These are phyloP conservation scores for Spathaspora gorwiae DNA, from an alignment of 805 yeast species.

Conservation along the genomic window DNA sequence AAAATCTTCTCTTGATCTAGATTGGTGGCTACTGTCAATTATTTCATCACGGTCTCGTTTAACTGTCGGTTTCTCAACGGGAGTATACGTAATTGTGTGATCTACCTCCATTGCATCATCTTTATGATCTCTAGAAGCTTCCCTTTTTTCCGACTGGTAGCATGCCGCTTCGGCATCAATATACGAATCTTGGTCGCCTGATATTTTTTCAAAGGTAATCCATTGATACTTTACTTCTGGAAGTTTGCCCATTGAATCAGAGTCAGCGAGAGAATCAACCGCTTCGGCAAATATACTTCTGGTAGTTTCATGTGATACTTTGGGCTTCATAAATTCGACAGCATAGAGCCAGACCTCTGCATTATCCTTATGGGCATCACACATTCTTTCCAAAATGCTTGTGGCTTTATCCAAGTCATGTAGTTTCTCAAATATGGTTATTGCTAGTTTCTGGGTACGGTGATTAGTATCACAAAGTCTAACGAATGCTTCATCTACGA, in stretches of 20 bases:
- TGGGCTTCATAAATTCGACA: constrained; percentile 1
- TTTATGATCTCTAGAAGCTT: not conserved
- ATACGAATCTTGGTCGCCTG: constrained; percentile 24
- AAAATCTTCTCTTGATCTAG: constrained; percentile 56
- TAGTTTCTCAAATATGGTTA: constrained; percentile 27
- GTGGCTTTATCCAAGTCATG: constrained; percentile 26
- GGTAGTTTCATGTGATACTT: not conserved
- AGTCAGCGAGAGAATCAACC: not conserved
- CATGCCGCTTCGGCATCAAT: constrained; percentile 19
- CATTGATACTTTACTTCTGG: constrained; percentile 46
- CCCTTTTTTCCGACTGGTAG: constrained; percentile 9
- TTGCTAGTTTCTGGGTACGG: constrained; percentile 39
- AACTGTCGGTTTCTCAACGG: no score
- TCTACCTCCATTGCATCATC: no score
- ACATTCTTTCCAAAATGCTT: constrained; percentile 15
- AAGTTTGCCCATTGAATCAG: constrained; percentile 42
- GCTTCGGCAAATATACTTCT: not conserved
- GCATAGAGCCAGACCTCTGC: constrained; percentile 47
- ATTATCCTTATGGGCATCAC: constrained; percentile 26
- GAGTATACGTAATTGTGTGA: no score
- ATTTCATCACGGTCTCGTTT: no score
- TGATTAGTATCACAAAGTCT: constrained; percentile 33
- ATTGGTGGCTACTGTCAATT: not conserved
- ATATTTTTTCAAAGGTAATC: constrained; percentile 28
- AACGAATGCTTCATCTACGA: not conserved